These are phyloP conservation scores for Xylaria palmicola DNA, from an alignment of 495 filamentous ascomycete species.

Conservation along the genomic window DNA sequence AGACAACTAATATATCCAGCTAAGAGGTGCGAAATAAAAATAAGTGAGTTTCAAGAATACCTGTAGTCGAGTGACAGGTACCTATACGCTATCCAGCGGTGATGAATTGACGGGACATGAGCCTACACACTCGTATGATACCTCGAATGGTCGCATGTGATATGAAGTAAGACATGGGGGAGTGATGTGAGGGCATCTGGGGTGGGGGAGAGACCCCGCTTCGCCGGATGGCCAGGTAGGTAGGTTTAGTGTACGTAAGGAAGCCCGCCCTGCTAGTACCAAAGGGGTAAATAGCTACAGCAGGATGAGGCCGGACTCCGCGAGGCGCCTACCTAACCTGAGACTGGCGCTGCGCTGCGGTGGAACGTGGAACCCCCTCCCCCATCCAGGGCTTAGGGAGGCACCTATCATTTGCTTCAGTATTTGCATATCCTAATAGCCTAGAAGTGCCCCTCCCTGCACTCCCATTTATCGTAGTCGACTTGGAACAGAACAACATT, in stretches of 20 bases:
- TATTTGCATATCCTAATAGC: slow-evolving; percentile 13
- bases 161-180: neutral
- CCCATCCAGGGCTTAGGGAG: no score
- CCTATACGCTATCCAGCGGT: neutral
- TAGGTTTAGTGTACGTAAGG: neutral
- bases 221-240: slow-evolving; percentile 1
- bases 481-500: no score
- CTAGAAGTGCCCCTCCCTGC: slow-evolving; percentile 10
- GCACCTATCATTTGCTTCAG: neutral
- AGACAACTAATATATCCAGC: no score
- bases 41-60: no score
- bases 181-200: neutral
- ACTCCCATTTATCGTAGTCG: no score
- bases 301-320: no score
- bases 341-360: no score
- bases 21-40: no score
- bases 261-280: neutral
- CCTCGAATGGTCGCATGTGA: neutral
- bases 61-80: no score
- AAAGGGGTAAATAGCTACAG: neutral
- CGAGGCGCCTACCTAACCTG: no score
- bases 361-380: no score
- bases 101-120: neutral
- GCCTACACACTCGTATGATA: slow-evolving; percentile 1
- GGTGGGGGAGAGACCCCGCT: slow-evolving; percentile 22